phyloP scores from a whole-genome alignment of 2,329 filamentous ascomycete genomes.

The Aspergillus fischeri region DNA sequence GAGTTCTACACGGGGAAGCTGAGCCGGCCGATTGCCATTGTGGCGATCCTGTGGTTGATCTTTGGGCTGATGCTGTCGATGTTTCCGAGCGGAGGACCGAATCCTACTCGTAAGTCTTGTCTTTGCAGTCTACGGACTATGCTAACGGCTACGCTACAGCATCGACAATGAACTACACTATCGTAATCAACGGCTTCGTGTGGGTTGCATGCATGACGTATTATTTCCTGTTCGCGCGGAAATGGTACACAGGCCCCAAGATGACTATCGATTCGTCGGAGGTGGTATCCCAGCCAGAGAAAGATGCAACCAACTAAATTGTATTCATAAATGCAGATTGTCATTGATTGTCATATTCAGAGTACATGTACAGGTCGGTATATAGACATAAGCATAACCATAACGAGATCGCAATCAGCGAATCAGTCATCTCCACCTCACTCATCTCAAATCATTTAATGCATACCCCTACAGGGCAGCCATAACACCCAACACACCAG shows the following conservation, averaged over 20 bases:
- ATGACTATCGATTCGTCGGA: conserved; percentile 45
- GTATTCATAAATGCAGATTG: too few relatives aligned
- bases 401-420: background rate
- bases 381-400: background rate
- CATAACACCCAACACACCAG: conserved; percentile 28
- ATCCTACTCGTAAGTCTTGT: conserved; percentile 42
- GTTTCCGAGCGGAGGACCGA: conserved; percentile 55
- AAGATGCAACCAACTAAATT: too few relatives aligned
- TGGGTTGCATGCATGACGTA: conserved; percentile 56
- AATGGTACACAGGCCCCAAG: conserved; percentile 60
- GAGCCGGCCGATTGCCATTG: conserved; percentile 51
- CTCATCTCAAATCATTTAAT: background rate
- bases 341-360: background rate
- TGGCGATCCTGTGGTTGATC: conserved; percentile 51
- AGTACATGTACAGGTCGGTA: conserved; percentile 1
- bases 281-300: background rate
- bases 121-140: background rate
- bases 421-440: background rate
- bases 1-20: conserved; percentile 56
- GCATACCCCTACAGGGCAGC: conserved; percentile 22
- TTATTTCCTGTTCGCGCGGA: conserved; percentile 54
- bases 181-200: conserved; percentile 57
- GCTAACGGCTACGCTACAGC: conserved; percentile 23
- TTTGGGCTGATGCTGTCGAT: conserved; percentile 57
- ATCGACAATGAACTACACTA: conserved; percentile 59